Base-by-base conservation (phyloP, 495 filamentous ascomycete species). In the Hypoxylon subgilvum region DNA sequence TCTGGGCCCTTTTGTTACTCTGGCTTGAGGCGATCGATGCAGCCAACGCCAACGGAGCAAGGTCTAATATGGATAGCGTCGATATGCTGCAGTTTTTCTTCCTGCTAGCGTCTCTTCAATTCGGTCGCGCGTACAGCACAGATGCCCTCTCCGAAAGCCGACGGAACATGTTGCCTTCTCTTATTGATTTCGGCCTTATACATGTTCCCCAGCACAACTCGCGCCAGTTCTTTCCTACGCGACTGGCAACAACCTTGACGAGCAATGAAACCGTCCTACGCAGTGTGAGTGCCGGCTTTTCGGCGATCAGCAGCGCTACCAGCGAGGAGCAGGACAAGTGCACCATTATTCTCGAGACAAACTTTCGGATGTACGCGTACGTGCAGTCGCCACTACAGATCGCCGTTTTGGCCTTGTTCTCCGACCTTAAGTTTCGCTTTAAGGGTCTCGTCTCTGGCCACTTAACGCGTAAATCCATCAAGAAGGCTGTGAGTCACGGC, bases 261-360 rank as follows among this genome's bases (percentile, higher is more conserved):
- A 72, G 67, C 60, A 92, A 89, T 21, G 91, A 95, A 65, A 85
- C 89, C 1, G 83, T 86, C 16, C 76, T 91, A 1, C 81, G 86
- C n/a, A 84, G 76, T 60, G 79, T 86, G 23, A 78, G 76, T 28
- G 78, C 79, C 13, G 78, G 77, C 16, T 82, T 87, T 60, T 58
- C 72, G 4, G 76, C 78, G 6, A 74, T 73, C 2, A 62, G 63
- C 3, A 70, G 76, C 57, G 69, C 65, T 7, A 82, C 82, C 44
- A 58, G 45, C 22, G 55, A 67, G 8, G 69, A 69, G 32, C 77
- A 81, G 31, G 67, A 80, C 10, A 85, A 86, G 48, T 93, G 92
- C 28, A 93, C 92, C 78, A 90, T 98, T 66, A 89, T 98, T 62
- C 81, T 97, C 62, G 94, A 98, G 79, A 98, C 94, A n/a, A 98